These are phyloP conservation scores for Alternaria atra DNA, from an alignment of 2,329 filamentous ascomycete species.

Conservation along the genomic window DNA sequence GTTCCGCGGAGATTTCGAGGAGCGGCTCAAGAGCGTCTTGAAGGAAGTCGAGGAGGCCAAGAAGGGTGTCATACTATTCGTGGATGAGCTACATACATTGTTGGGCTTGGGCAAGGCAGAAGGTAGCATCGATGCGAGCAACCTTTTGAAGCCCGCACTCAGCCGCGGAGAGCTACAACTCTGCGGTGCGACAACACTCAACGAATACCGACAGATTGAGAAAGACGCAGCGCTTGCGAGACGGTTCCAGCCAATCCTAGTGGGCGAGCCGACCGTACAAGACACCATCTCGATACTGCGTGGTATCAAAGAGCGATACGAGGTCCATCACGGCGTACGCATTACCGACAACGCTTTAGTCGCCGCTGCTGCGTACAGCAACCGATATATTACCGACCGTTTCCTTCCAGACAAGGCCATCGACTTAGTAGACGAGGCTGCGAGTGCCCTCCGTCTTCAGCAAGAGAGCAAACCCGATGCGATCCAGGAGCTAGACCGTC, in stretches of 20 bases:
- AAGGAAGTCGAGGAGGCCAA: constrained; percentile 90
- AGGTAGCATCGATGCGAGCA: constrained; percentile 95
- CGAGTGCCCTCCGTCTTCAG: constrained; percentile 86
- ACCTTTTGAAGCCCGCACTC: constrained; percentile 91
- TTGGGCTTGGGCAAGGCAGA: constrained; percentile 94
- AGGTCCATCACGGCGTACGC: constrained; percentile 94
- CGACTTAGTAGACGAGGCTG: constrained; percentile 94
- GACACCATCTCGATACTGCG: constrained; percentile 95
- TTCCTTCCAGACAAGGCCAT: constrained; percentile 98
- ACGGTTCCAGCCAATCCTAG: constrained; percentile 91
- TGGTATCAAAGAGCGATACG: constrained; percentile 97
- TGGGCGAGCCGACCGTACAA: constrained; percentile 89
- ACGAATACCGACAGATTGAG: constrained; percentile 92
- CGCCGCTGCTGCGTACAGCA: constrained; percentile 89
- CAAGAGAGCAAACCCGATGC: constrained; percentile 97
- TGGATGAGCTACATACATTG: constrained; percentile 92
- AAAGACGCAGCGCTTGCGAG: constrained; percentile 94
- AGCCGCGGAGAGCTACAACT: constrained; percentile 93
- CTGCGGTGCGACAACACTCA: constrained; percentile 91
- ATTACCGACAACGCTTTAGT: constrained; percentile 94
- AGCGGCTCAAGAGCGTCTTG: constrained; percentile 87
- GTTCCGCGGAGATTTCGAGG: constrained; percentile 95
- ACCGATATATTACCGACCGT: constrained; percentile 95
- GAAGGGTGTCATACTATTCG: constrained; percentile 90
- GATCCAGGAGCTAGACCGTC: constrained; percentile 89